Evolutionary conservation across 176 grass and related monocot genomes (phyloP).

Genomic region (Aegilops tauschii): DNA sequence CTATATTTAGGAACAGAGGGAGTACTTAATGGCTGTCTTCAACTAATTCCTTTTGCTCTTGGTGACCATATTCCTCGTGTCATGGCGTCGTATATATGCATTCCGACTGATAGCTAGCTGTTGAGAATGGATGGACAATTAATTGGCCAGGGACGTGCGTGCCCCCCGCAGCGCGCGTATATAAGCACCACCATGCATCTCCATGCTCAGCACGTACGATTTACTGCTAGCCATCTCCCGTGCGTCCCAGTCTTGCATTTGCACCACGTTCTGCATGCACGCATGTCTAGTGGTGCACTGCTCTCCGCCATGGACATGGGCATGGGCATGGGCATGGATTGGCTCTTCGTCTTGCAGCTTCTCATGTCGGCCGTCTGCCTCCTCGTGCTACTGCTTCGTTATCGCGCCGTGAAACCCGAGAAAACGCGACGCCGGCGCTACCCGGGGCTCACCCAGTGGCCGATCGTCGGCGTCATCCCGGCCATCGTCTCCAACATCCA

Average conservation of each 20-base stretch:
- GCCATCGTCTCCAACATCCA: slow-evolving; percentile 28
- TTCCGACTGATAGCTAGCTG: not conserved
- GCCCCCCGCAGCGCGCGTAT: not conserved
- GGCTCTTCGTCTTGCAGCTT: slow-evolving; percentile 11
- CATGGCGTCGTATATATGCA: not conserved
- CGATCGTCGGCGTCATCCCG: slow-evolving; percentile 34
- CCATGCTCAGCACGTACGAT: not conserved
- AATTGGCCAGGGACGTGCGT: not conserved
- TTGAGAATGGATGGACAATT: not conserved
- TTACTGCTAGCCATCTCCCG: not conserved
- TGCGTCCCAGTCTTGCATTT: not conserved
- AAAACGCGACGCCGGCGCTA: not conserved
- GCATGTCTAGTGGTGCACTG: not conserved
- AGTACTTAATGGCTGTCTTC: not conserved
- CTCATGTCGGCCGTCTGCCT: slow-evolving; percentile 1
- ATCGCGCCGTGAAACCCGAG: not conserved
- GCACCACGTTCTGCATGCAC: not conserved
- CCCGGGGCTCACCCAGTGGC: slow-evolving; percentile 25
- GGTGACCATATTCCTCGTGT: not conserved
- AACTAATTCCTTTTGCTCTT: not conserved
- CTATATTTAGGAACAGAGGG: too few relatives aligned
- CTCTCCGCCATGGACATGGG: not conserved
- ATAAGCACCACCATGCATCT: not conserved
- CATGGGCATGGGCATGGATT: slow-evolving; percentile 8
- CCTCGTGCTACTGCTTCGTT: not conserved